Conservation (phyloP, 305 asterid species). For the Solanum chacoense region DNA sequence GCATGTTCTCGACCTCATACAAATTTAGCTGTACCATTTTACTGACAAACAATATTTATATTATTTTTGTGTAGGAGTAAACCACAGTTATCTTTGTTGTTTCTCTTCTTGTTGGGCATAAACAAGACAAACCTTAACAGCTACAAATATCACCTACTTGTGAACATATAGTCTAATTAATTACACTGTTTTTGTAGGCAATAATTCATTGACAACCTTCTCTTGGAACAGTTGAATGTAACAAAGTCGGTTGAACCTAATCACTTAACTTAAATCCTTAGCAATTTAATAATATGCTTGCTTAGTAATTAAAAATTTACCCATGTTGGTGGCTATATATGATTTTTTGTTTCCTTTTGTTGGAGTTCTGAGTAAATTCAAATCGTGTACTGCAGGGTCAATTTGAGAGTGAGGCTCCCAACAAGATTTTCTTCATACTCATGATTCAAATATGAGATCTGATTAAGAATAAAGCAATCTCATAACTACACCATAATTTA, state of each 20-base stretch:
- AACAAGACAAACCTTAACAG: not conserved
- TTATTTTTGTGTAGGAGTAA: not conserved
- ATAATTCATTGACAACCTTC: not conserved
- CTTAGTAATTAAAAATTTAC: not conserved
- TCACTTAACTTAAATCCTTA: not conserved
- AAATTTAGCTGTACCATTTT: not conserved
- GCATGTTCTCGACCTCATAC: not conserved
- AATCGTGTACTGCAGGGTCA: too few relatives aligned
- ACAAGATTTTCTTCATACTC: too few relatives aligned
- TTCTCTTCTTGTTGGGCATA: not conserved
- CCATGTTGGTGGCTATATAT: not conserved
- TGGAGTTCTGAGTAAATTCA: not conserved
- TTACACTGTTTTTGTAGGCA: not conserved
- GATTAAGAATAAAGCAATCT: too few relatives aligned
- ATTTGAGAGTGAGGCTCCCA: not conserved
- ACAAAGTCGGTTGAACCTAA: not conserved
- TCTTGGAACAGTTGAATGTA: not conserved
- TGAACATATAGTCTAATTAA: not conserved
- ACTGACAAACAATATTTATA: not conserved
- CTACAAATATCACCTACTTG: not conserved
- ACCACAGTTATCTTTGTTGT: not conserved
- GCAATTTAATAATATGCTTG: not conserved
- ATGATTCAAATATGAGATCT: too few relatives aligned
- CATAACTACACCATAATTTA: not conserved
- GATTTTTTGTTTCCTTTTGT: not conserved